Percentiles rank a stretch among this genome's conserved stretches.
Evolutionary conservation across 73 alveolate genomes (phyloP).

Genomic region (Loxodes magnus): DNA sequence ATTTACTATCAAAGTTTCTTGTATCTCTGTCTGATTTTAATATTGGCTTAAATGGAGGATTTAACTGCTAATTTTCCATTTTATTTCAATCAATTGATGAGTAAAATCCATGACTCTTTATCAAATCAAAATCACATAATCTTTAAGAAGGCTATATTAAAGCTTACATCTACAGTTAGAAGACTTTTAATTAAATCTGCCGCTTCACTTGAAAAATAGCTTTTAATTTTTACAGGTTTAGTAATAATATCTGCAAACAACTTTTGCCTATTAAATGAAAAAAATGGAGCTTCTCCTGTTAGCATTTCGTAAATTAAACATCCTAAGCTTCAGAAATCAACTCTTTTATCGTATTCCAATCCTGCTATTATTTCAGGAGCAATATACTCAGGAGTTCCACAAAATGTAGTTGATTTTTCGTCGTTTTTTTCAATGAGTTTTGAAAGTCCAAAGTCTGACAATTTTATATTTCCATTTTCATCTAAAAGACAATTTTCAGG

Average conservation of each 20-base stretch:
- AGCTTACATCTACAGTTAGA: conserved; percentile 16
- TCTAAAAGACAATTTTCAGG: conserved; percentile 95
- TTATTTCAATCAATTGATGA: conserved; percentile 56
- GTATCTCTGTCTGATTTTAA: conserved; percentile 25
- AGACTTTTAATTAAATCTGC: conserved; percentile 19
- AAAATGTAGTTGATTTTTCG: conserved; percentile 43
- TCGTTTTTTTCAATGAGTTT: conserved; percentile 29
- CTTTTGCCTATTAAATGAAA: conserved; percentile 20
- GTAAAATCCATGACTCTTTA: conserved; percentile 69
- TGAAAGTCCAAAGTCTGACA: conserved; percentile 93
- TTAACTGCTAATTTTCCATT: conserved; percentile 26
- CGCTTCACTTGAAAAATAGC: conserved; percentile 28
- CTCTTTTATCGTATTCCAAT: conserved; percentile 42
- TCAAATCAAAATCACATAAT: conserved; percentile 28
- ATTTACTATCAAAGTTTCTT: conserved; percentile 33
- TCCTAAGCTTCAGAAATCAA: conserved; percentile 69
- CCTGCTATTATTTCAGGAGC: conserved; percentile 67
- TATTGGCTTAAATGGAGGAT: conserved; percentile 65
- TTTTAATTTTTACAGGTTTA: conserved; percentile 19
- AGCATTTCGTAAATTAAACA: conserved; percentile 58
- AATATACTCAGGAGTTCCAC: conserved; percentile 77
- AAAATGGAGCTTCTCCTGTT: conserved; percentile 59
- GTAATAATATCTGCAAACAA: conserved; percentile 20
- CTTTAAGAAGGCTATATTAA: conserved; percentile 31
- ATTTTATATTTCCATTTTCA: conserved; percentile 81